Conservation (phyloP, 2,329 filamentous ascomycete genomes). For the Anisogramma anomala region DNA sequence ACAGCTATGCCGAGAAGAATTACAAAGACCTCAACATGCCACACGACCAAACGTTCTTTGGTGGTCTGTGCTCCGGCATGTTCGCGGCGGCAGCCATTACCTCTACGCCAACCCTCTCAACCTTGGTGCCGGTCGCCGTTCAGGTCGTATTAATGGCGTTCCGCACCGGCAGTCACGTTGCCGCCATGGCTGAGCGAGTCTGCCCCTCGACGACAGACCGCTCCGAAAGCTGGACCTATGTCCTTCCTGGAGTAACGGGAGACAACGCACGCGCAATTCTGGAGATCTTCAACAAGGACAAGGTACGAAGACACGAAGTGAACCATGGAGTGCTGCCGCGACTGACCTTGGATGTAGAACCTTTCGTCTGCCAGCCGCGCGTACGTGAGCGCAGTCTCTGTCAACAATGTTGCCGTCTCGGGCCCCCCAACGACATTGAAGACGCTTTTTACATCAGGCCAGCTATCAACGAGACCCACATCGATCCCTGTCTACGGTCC, state of each 20-base stretch:
- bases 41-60: slow-evolving; percentile 39
- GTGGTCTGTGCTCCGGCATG: slow-evolving; percentile 58
- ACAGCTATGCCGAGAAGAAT: slow-evolving; percentile 41
- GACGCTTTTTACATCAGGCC: slow-evolving; percentile 28
- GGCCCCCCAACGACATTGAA: slow-evolving; percentile 40
- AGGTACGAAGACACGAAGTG: slow-evolving; percentile 26
- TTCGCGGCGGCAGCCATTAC: slow-evolving; percentile 59
- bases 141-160: slow-evolving; percentile 57
- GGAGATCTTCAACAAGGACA: slow-evolving; percentile 44
- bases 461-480: slow-evolving; percentile 31
- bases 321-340: neutral
- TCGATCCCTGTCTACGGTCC: slow-evolving; percentile 43
- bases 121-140: slow-evolving; percentile 50
- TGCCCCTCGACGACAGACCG: slow-evolving; percentile 25
- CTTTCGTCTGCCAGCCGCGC: slow-evolving; percentile 33
- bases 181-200: slow-evolving; percentile 36
- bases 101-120: slow-evolving; percentile 48
- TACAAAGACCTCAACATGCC: slow-evolving; percentile 37
- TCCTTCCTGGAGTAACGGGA: slow-evolving; percentile 46
- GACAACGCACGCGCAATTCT: slow-evolving; percentile 39
- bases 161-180: slow-evolving; percentile 47
- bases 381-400: slow-evolving; percentile 43
- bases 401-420: slow-evolving; percentile 39
- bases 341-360: slow-evolving; percentile 20
- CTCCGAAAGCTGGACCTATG: slow-evolving; percentile 55